phyloP scores from a whole-genome alignment of 1,284 basidiomycete genomes.

The Meira miltonrushii region DNA sequence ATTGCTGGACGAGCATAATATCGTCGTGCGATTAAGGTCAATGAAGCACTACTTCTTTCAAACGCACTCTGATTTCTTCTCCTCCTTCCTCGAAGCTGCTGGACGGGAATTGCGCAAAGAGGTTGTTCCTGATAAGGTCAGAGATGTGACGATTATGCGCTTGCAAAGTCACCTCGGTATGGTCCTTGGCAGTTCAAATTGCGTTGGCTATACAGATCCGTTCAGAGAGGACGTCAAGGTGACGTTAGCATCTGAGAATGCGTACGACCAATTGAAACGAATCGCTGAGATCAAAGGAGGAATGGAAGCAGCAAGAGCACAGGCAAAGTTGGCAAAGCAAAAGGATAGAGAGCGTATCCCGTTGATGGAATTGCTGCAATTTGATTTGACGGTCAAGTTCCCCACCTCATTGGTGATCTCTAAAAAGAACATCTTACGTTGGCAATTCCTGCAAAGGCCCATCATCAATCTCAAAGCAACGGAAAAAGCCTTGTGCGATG shows the following conservation, averaged over 20 bases:
- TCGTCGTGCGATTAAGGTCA: slow-evolving; percentile 42
- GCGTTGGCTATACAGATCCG: slow-evolving; percentile 46
- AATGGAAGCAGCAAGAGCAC: slow-evolving; percentile 44
- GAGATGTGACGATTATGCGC: slow-evolving; percentile 53
- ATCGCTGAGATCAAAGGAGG: slow-evolving; percentile 52
- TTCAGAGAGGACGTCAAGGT: slow-evolving; percentile 49
- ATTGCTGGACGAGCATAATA: slow-evolving; percentile 45
- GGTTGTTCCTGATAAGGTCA: slow-evolving; percentile 52
- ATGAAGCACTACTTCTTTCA: slow-evolving; percentile 51
- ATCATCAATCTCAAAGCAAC: slow-evolving; percentile 49
- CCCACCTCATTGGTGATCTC: slow-evolving; percentile 51
- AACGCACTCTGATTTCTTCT: slow-evolving; percentile 46
- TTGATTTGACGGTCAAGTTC: slow-evolving; percentile 49
- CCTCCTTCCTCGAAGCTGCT: slow-evolving; percentile 48
- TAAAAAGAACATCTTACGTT: slow-evolving; percentile 50
- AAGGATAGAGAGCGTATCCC: slow-evolving; percentile 3
- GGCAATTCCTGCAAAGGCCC: slow-evolving; percentile 47
- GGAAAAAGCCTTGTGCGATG: slow-evolving; percentile 38
- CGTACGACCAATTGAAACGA: slow-evolving; percentile 49
- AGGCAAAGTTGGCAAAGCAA: slow-evolving; percentile 4
- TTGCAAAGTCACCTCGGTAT: slow-evolving; percentile 50
- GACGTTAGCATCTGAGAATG: slow-evolving; percentile 44
- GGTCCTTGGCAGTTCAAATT: slow-evolving; percentile 44
- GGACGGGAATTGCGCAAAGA: slow-evolving; percentile 43
- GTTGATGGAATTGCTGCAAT: slow-evolving; percentile 41